Conservation (phyloP, 2,329 filamentous ascomycete species). For the Cladosporium sp. region DNA sequence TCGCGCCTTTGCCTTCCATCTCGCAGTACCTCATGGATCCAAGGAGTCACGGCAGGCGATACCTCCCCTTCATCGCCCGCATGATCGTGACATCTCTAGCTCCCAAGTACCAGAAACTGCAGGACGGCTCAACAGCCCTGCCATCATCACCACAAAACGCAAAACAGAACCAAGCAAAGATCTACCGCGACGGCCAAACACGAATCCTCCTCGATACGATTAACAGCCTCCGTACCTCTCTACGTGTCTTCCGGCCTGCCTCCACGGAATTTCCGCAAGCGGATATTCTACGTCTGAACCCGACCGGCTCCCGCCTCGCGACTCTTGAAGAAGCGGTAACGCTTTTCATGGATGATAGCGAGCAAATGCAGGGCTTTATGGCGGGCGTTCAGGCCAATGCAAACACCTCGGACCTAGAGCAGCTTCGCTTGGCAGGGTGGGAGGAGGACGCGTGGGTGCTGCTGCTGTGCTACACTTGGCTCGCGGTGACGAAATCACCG, state of each 20-base stretch:
- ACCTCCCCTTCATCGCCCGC: slow-evolving; percentile 28
- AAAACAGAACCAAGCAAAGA: slow-evolving; percentile 36
- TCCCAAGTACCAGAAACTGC: slow-evolving; percentile 29
- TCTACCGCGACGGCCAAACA: slow-evolving; percentile 39
- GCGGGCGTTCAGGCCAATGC: slow-evolving; percentile 27
- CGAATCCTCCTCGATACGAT: slow-evolving; percentile 26
- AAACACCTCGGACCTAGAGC: slow-evolving; percentile 25
- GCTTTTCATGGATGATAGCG: background rate
- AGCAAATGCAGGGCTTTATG: slow-evolving; percentile 22
- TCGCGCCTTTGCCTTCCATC: slow-evolving; percentile 18
- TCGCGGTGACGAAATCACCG: slow-evolving; percentile 52
- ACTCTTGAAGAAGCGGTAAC: slow-evolving; percentile 8
- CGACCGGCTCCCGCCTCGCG: slow-evolving; percentile 4
- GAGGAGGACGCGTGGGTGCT: slow-evolving; percentile 33
- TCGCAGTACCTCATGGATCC: slow-evolving; percentile 21
- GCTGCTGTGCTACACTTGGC: slow-evolving; percentile 24
- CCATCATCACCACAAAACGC: slow-evolving; percentile 28
- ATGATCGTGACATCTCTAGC: slow-evolving; percentile 30
- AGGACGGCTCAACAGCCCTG: slow-evolving; percentile 19
- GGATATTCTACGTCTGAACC: slow-evolving; percentile 5
- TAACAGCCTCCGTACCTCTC: slow-evolving; percentile 22
- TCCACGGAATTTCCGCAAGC: background rate
- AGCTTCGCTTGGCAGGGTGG: slow-evolving; percentile 28
- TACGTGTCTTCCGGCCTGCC: slow-evolving; percentile 15
- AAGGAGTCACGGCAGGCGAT: slow-evolving; percentile 22